Evolutionary conservation across 2,329 filamentous ascomycete species (phyloP).

Genomic region (Lachnellula occidentalis): DNA sequence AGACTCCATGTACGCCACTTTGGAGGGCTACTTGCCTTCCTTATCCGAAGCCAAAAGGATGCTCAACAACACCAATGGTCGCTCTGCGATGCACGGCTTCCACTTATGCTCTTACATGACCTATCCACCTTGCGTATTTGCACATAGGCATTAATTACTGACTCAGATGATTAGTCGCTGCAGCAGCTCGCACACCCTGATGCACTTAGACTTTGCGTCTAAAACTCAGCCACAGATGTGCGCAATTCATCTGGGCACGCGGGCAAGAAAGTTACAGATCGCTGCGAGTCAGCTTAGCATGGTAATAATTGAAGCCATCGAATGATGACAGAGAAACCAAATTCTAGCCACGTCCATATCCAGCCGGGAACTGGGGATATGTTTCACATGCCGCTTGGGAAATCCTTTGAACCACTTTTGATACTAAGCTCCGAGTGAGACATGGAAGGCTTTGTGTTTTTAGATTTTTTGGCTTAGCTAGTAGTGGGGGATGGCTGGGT

Average conservation of each 20-base stretch:
- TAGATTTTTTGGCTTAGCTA: not conserved
- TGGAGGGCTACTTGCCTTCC: too few relatives aligned
- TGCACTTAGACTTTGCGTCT: conserved; percentile 6
- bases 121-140: not conserved
- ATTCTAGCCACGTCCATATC: not conserved
- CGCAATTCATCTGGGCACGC: not conserved
- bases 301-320: not conserved
- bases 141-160: not conserved
- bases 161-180: not conserved
- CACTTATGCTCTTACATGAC: not conserved
- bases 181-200: conserved; percentile 2
- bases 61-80: not conserved
- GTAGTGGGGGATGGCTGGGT: not conserved
- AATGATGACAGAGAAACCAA: conserved; percentile 7
- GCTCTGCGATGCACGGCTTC: not conserved
- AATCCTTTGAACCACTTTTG: not conserved
- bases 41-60: not conserved
- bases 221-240: conserved; percentile 17
- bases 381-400: conserved; percentile 6
- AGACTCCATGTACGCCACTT: too few relatives aligned
- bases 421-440: not conserved
- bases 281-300: conserved; percentile 9
- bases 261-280: not conserved
- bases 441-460: not conserved
- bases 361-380: not conserved